These are phyloP conservation scores for Malus orientalis DNA, from an alignment of 306 rosid species.

Conservation along the genomic window DNA sequence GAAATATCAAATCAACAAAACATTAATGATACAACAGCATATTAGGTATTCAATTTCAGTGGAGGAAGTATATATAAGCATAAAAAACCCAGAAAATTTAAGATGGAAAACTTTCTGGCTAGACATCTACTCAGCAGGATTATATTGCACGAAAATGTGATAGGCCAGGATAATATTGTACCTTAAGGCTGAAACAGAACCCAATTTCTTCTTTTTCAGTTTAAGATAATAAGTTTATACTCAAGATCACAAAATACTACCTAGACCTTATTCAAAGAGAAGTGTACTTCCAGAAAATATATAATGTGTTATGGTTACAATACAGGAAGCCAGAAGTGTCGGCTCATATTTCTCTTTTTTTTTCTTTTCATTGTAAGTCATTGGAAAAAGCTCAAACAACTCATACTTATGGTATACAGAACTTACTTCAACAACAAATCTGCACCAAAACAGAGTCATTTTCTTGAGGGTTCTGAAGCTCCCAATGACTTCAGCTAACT, in stretches of 20 bases:
- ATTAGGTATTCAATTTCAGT: conserved; percentile 4
- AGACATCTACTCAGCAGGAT: conserved; percentile 9
- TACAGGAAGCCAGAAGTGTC: neutral
- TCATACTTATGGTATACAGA: conserved; percentile 13
- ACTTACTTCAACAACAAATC: conserved; percentile 77
- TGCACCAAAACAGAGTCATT: conserved; percentile 87
- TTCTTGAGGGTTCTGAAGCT: conserved; percentile 60
- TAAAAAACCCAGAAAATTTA: neutral
- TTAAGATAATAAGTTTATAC: neutral
- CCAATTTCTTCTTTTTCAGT: neutral
- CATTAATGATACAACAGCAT: conserved; percentile 7
- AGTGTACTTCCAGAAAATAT: neutral
- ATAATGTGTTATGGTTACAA: neutral
- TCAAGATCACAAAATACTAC: neutral
- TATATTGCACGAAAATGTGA: neutral
- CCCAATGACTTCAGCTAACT: conserved; percentile 86
- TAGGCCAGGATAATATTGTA: neutral
- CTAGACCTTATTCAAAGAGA: neutral
- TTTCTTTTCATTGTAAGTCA: conserved; percentile 2
- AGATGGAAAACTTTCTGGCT: neutral
- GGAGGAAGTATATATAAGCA: neutral
- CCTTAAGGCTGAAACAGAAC: neutral
- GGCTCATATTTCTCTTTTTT: neutral
- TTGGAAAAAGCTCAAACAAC: conserved; percentile 13
- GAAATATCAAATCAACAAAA: conserved; percentile 15